These are phyloP conservation scores for Pezicula carpinea DNA, from an alignment of 2,329 filamentous ascomycete species.

Conservation along the genomic window DNA sequence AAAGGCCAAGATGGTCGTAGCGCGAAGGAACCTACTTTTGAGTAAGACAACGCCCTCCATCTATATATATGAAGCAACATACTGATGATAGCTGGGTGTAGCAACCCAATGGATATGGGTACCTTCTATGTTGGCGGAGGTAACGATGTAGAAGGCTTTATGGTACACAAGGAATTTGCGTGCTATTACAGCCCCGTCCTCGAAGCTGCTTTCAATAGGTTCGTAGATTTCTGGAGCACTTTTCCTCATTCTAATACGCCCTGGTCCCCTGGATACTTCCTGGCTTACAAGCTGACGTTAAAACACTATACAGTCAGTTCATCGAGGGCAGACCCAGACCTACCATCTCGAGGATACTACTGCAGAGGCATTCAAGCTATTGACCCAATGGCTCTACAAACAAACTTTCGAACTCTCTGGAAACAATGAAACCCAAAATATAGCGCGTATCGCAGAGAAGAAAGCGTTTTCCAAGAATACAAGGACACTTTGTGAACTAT, in stretches of 20 bases:
- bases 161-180: conserved; percentile 4
- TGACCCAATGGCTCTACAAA: conserved; percentile 1
- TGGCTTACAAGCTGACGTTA: no score
- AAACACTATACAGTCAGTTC: conserved; percentile 1
- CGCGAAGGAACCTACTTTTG: no score
- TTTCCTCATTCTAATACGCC: no score
- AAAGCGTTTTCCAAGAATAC: not conserved
- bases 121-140: not conserved
- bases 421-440: no score
- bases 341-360: not conserved
- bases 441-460: no score
- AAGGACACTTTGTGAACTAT: conserved; percentile 38
- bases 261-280: no score
- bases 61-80: no score
- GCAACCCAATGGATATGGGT: not conserved
- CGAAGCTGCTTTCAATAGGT: conserved; percentile 6
- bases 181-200: conserved; percentile 3
- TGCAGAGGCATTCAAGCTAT: conserved; percentile 1
- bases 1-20: no score
- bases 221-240: no score
- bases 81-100: not conserved
- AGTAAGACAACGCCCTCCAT: no score
- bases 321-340: conserved; percentile 4
- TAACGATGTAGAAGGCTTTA: not conserved
- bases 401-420: conserved; percentile 3